These are phyloP conservation scores for Malus sylvestris DNA, from an alignment of 306 rosid species.

Conservation along the genomic window DNA sequence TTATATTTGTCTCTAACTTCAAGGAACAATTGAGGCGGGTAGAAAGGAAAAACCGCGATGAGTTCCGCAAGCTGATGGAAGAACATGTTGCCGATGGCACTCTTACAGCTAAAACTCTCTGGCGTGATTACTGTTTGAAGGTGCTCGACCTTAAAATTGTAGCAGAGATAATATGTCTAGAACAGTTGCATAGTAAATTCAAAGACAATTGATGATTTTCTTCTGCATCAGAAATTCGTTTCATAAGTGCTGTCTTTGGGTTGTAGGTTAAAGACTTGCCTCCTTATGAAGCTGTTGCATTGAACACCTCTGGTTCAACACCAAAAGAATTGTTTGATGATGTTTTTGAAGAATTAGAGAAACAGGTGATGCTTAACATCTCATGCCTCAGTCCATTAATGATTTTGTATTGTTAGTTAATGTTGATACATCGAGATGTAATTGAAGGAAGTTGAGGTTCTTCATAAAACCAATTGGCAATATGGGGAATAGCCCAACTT, in stretches of 20 bases:
- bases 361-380: slow-evolving; percentile 39
- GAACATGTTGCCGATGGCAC: slow-evolving; percentile 61
- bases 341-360: slow-evolving; percentile 73
- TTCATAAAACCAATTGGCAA: background rate
- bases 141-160: slow-evolving; percentile 26
- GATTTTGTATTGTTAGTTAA: background rate
- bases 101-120: slow-evolving; percentile 76
- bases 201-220: background rate
- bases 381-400: background rate
- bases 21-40: slow-evolving; percentile 70
- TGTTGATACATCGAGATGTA: background rate
- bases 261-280: slow-evolving; percentile 74
- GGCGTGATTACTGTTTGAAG: slow-evolving; percentile 91
- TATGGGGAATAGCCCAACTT: background rate
- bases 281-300: slow-evolving; percentile 92
- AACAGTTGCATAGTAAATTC: background rate
- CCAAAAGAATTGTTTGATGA: slow-evolving; percentile 91
- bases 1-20: slow-evolving; percentile 15
- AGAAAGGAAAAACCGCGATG: slow-evolving; percentile 97
- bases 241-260: slow-evolving; percentile 14
- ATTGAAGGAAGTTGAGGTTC: background rate
- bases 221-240: slow-evolving; percentile 9
- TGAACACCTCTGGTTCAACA: slow-evolving; percentile 82
- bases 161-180: background rate
- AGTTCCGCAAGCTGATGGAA: slow-evolving; percentile 80